phyloP scores from a whole-genome alignment of 768 basidiomycete genomes.

The Suillus paluster region DNA sequence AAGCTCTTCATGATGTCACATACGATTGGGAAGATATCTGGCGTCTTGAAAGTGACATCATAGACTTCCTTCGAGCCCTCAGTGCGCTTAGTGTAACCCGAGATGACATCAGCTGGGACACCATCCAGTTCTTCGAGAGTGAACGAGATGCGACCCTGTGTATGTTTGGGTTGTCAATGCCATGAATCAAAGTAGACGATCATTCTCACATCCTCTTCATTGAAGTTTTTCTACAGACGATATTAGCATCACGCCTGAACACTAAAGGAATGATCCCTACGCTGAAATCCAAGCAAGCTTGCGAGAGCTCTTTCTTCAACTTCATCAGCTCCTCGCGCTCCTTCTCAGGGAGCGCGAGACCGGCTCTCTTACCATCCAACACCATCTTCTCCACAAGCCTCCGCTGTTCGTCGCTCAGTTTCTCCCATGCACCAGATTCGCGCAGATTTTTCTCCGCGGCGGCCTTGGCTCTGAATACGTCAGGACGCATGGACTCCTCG shows the following conservation, averaged over 20 bases:
- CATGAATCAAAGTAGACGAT: background rate
- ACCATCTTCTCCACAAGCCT: slow-evolving; percentile 84
- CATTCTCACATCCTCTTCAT: slow-evolving; percentile 74
- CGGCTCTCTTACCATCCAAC: slow-evolving; percentile 79
- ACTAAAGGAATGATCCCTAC: slow-evolving; percentile 44
- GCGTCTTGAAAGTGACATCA: slow-evolving; percentile 81
- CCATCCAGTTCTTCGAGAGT: slow-evolving; percentile 78
- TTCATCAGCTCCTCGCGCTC: slow-evolving; percentile 58
- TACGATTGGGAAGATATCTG: slow-evolving; percentile 80
- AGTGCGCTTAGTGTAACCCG: slow-evolving; percentile 72
- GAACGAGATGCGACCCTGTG: slow-evolving; percentile 64
- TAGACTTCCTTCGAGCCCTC: slow-evolving; percentile 63
- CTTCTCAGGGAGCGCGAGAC: slow-evolving; percentile 70
- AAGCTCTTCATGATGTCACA: slow-evolving; percentile 23
- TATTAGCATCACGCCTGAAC: background rate
- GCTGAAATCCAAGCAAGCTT: slow-evolving; percentile 77
- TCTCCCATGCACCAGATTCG: slow-evolving; percentile 61
- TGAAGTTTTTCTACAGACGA: slow-evolving; percentile 74
- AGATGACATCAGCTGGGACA: slow-evolving; percentile 78
- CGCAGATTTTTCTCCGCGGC: slow-evolving; percentile 73
- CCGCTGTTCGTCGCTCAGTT: slow-evolving; percentile 66
- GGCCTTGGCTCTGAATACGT: slow-evolving; percentile 76
- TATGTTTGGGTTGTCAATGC: background rate
- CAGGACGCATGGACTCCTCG: slow-evolving; percentile 80
- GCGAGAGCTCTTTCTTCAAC: slow-evolving; percentile 79